Conservation (phyloP, 176 grass and related monocot species). For the Puya raimondii region DNA sequence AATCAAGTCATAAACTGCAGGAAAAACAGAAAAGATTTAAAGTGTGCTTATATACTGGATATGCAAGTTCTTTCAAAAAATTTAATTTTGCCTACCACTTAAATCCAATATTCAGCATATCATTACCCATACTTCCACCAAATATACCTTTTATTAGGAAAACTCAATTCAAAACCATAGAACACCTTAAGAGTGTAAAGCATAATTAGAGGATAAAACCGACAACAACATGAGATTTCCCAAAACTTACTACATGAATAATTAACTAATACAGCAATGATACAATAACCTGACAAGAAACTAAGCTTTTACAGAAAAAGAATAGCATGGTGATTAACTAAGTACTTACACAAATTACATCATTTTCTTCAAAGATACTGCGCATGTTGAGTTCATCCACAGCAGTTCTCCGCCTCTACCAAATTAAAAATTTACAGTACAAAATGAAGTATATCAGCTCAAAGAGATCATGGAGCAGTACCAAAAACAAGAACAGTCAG, state of each 20-base stretch:
- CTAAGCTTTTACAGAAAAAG: neutral
- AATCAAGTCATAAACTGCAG: no score
- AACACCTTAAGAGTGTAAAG: no score
- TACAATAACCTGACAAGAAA: no score
- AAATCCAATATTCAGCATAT: no score
- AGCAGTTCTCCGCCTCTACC: slow-evolving; percentile 86
- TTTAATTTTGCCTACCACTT: no score
- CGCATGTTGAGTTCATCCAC: slow-evolving; percentile 98
- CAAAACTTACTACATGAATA: no score
- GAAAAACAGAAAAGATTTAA: no score
- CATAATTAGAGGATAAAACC: no score
- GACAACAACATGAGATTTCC: no score
- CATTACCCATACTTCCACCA: neutral
- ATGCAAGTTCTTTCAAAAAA: no score
- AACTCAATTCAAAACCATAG: neutral
- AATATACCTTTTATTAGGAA: neutral
- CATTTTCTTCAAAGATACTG: slow-evolving; percentile 88
- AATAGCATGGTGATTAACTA: slow-evolving; percentile 10
- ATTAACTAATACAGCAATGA: no score
- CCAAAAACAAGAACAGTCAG: neutral
- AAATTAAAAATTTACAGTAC: neutral
- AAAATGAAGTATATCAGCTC: slow-evolving; percentile 7
- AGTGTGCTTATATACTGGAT: no score
- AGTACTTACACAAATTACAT: slow-evolving; percentile 92
- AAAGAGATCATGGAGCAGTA: neutral